Conservation (phyloP, 768 basidiomycete genomes). For the Piloderma croceum region DNA sequence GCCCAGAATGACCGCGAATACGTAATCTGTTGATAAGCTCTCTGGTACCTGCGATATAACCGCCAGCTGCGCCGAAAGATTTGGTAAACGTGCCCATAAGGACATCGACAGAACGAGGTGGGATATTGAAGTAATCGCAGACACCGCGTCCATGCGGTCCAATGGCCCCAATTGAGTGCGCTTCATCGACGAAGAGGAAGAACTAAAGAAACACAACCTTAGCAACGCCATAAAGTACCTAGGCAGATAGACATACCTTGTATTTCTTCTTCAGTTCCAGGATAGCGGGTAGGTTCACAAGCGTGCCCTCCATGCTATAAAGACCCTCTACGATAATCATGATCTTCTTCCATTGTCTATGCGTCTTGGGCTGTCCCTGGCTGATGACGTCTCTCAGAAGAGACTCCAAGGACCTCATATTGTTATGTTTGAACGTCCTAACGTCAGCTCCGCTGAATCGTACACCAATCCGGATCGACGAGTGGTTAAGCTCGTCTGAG, state of each 20-base stretch:
- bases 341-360: slow-evolving; percentile 99
- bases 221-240: too few relatives aligned
- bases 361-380: slow-evolving; percentile 96
- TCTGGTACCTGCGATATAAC: slow-evolving; percentile 87
- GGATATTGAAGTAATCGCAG: slow-evolving; percentile 85
- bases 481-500: slow-evolving; percentile 95
- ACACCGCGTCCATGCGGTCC: slow-evolving; percentile 95
- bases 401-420: slow-evolving; percentile 77
- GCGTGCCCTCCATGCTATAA: slow-evolving; percentile 98
- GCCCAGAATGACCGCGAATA: slow-evolving; percentile 69
- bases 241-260: slow-evolving; percentile 67
- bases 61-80: slow-evolving; percentile 90
- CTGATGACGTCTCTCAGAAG: slow-evolving; percentile 87
- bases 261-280: slow-evolving; percentile 88
- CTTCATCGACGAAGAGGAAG: slow-evolving; percentile 93
- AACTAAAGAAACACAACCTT: slow-evolving; percentile 49
- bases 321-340: slow-evolving; percentile 90
- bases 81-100: slow-evolving; percentile 99
- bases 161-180: slow-evolving; percentile 94
- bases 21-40: slow-evolving; percentile 77
- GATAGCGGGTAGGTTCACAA: slow-evolving; percentile 78
- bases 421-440: slow-evolving; percentile 95
- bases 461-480: slow-evolving; percentile 90
- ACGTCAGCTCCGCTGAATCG: slow-evolving; percentile 85
- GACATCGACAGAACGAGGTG: slow-evolving; percentile 79